phyloP scores from a whole-genome alignment of 2,329 filamentous ascomycete genomes.

The Chaetomium sp. region DNA sequence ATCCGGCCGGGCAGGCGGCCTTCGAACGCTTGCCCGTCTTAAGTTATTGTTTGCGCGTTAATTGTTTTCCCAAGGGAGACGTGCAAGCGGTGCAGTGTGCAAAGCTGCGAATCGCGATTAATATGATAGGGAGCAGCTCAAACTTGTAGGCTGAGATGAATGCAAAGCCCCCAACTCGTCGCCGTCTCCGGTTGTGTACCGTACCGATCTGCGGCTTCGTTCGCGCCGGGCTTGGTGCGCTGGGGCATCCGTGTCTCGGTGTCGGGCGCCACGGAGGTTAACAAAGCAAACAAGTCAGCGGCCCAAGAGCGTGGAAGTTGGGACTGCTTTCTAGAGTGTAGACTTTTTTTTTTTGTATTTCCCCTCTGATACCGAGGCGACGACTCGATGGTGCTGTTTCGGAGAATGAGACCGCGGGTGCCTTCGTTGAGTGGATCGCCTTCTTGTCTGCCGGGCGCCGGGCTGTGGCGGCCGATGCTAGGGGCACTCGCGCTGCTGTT shows the following conservation, averaged over 20 bases:
- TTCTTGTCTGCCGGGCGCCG: conserved; percentile 21
- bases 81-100: not conserved
- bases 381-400: not conserved
- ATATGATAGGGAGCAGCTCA: not conserved
- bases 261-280: conserved; percentile 15
- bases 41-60: not conserved
- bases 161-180: not conserved
- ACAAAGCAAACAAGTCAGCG: not conserved
- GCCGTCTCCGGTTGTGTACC: conserved; percentile 20
- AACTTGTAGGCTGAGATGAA: not conserved
- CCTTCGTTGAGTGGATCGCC: conserved; percentile 4
- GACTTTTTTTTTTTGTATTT: too few species aligned
- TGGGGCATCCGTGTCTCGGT: conserved; percentile 29
- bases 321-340: not conserved
- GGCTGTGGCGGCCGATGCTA: conserved; percentile 22
- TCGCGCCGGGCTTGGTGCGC: conserved; percentile 24
- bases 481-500: conserved; percentile 18
- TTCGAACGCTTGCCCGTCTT: not conserved
- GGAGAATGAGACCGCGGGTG: not conserved
- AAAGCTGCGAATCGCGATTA: not conserved
- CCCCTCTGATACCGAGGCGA: not conserved
- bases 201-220: conserved; percentile 27
- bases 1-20: conserved; percentile 13
- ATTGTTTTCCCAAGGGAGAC: not conserved
- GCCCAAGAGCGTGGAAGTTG: not conserved